Evolutionary conservation across 208 protist species (phyloP), one percentile per base, ranked within the genome.

Genomic region (Sergeia podlipaevii): DNA sequence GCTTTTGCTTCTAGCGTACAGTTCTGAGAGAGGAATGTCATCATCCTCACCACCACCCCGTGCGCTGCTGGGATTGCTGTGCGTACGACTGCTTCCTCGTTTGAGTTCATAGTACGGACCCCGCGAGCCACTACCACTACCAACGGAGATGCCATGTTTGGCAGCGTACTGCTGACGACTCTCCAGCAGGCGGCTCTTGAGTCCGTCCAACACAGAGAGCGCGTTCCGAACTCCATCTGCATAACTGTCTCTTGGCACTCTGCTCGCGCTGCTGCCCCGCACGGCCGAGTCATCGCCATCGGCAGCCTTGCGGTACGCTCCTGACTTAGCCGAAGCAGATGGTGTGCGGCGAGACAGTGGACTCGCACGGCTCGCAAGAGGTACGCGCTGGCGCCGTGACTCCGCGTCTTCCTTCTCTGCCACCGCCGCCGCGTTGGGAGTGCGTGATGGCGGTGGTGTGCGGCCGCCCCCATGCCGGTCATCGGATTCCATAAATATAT

Each of bases 201-300:
- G 61, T 23, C 72, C 60, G 20, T 83, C 70, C 4, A 91, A 42
- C 27, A 91, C 79, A 15, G 74, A 83, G 33, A 91, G 63, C n/a
- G 79, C 83, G 21, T 77, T 80, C n/a, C 55, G 73, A 5, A 91
- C 79, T 10, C 75, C 75, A 20, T 80, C 74, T 1, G 77, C 62
- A 34, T 81, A 77, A 42, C 33, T 50, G 39, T 60, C 53, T 2
- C 34, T 24, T 3, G 42, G 17, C 17, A 6, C 15, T 10, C 5
- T 17, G 10, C 10, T 45, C 7, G 8, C 4, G 39, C 10, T 17
- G 39, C 39, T 5, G 18, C 61, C 55, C 53, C 6, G 37, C 18
- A 42, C 28, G 39, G 7, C 27, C 18, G 13, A 56, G 24, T 47
- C 21, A n/a, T 23, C 27, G 8, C 3, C 38, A 17, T 45, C 38